Evolutionary conservation across 2,329 filamentous ascomycete species (phyloP), one percentile per base, ranked within the genome.

Genomic region (Cryphonectria parasitica): DNA sequence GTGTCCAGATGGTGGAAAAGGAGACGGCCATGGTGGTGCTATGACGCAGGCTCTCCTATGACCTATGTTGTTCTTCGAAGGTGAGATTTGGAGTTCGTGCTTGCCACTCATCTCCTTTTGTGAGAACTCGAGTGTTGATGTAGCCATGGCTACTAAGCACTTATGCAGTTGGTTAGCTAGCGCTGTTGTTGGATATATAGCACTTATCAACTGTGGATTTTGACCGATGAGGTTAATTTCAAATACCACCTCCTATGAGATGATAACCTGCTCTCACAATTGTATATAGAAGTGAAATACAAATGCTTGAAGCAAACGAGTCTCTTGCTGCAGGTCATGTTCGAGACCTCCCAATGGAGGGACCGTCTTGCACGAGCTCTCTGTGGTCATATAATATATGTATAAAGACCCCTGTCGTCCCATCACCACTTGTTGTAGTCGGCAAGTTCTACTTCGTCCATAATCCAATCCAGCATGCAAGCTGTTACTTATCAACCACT

Each of bases 1-100:
- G 73, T 11, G 74, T 74, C 74, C 74, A 75, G 3, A 63, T 60
- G 7, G 69, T 61, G 19, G 19, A 61, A 31, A 25, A 6, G 25
- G 25, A 15, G 2, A 28, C 25, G 3, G 25, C 28, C 52, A 56
- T 56, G 15, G 11, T 28, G 52, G 17, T 1, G 11, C 11, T 17
- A 49, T 10, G 22, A n/a, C n/a, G 3, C 45, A 49, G 45, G 22
- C 45, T 49, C 19, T 49, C 6, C 2, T n/a, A 10, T 3, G 22
- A 8, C 8, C 19, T 49, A 3, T n/a, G 0, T 49, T 49, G 7
- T n/a, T 49, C 22, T 22, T n/a, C 45, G 7, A 19, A 49, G 8
- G 22, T n/a, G 45, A 49, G 22, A 5, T 19, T 22, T 49, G 43
- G 43, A 2, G 0, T 49, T 22, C 17, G 6, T 17, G 19, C 41